Conservation (phyloP, 129 eudicot species). For the Dittrichia graveolens region DNA sequence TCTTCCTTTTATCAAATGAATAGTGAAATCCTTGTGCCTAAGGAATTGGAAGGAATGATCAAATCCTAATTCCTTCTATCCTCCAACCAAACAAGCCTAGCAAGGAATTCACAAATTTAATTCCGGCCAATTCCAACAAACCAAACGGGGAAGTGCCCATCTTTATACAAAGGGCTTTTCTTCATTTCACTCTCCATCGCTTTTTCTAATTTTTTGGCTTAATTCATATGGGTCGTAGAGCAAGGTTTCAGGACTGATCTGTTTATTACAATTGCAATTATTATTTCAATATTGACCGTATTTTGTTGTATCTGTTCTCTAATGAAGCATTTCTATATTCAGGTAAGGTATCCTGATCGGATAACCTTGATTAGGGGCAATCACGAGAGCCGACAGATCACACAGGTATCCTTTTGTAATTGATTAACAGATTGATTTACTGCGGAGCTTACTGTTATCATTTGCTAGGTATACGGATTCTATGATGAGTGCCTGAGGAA, state of each 20-base stretch:
- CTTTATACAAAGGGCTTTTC: neutral
- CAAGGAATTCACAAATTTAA: too few relatives aligned
- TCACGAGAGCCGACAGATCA: conserved; percentile 98
- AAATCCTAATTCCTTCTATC: too few relatives aligned
- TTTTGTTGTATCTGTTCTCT: conserved; percentile 24
- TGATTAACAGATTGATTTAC: neutral
- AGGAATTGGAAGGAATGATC: too few relatives aligned
- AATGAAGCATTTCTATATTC: conserved; percentile 36
- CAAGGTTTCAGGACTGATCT: neutral
- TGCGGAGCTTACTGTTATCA: conserved; percentile 24
- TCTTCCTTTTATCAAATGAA: too few relatives aligned
- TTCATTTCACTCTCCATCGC: neutral
- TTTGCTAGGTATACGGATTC: conserved; percentile 90
- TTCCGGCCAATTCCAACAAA: too few relatives aligned
- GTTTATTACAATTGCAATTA: conserved; percentile 1
- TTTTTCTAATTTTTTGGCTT: neutral
- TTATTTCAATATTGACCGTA: conserved; percentile 1
- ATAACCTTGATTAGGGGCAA: conserved; percentile 94
- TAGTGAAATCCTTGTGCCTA: too few relatives aligned
- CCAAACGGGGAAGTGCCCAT: neutral
- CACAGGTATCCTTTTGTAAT: conserved; percentile 61
- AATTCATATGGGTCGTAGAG: neutral
- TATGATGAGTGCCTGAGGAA: conserved; percentile 97
- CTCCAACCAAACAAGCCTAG: too few relatives aligned
- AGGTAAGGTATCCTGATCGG: conserved; percentile 99